Evolutionary conservation across 352 stramenopile genomes (phyloP).

Genomic region (Phytophthora niederhauseri): DNA sequence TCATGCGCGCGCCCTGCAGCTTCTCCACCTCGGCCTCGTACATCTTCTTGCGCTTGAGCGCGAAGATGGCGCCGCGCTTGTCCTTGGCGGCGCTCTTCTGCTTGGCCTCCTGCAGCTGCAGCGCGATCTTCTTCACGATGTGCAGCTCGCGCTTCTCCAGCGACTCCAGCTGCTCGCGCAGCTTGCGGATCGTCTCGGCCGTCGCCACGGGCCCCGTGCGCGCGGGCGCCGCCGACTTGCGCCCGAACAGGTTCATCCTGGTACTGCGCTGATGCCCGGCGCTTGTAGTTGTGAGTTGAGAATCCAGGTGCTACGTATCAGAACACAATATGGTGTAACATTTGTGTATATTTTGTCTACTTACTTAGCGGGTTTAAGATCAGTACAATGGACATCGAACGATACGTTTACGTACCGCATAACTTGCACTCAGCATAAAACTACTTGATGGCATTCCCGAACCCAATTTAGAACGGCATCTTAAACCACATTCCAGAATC

Average conservation of each 20-base stretch:
- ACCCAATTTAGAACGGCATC: neutral
- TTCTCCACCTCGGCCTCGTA: slow-evolving; percentile 98
- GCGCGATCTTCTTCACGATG: slow-evolving; percentile 97
- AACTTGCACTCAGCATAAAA: neutral
- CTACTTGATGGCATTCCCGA: neutral
- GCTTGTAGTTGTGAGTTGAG: neutral
- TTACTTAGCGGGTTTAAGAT: neutral
- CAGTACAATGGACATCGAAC: too few species aligned
- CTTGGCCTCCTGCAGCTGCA: slow-evolving; percentile 95
- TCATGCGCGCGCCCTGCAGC: slow-evolving; percentile 97
- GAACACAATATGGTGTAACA: neutral
- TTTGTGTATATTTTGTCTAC: neutral
- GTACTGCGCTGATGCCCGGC: neutral
- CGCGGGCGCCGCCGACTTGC: slow-evolving; percentile 67
- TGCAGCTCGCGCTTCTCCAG: slow-evolving; percentile 96
- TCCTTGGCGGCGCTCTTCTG: slow-evolving; percentile 96
- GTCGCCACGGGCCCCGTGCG: slow-evolving; percentile 64
- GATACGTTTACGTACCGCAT: neutral
- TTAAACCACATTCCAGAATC: neutral
- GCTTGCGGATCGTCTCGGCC: slow-evolving; percentile 91
- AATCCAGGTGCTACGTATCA: slow-evolving; percentile 19
- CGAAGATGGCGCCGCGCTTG: slow-evolving; percentile 98
- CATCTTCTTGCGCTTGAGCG: slow-evolving; percentile 99
- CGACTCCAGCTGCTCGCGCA: slow-evolving; percentile 90
- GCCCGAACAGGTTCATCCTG: slow-evolving; percentile 88